A percentile compares a stretch with the other conserved stretches of the same genome.
Conservation (phyloP, 768 basidiomycete species). For the Mycena metata region DNA sequence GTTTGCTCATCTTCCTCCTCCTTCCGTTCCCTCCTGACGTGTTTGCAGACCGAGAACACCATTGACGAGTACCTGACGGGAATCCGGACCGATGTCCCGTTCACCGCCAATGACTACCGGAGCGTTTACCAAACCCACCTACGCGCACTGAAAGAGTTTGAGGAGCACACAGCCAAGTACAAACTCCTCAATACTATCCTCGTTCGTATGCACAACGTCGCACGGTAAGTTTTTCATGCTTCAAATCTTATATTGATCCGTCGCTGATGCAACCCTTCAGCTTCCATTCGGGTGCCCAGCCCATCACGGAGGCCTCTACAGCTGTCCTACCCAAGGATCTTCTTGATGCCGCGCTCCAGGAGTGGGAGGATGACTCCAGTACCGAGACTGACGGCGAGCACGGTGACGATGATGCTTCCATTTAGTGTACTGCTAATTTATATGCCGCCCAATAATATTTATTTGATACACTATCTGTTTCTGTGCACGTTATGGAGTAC, state of each 20-base stretch:
- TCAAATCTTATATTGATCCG: not conserved
- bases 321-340: not conserved
- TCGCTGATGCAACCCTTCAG: not conserved
- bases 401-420: not conserved
- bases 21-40: not conserved
- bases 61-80: slow-evolving; percentile 36
- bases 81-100: slow-evolving; percentile 28
- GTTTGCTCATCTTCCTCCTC: no score
- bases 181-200: not conserved
- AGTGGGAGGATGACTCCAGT: slow-evolving; percentile 5
- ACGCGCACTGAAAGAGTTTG: not conserved
- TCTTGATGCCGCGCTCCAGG: not conserved
- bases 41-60: slow-evolving; percentile 24
- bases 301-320: not conserved
- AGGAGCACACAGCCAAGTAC: not conserved
- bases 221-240: slow-evolving; percentile 1
- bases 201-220: not conserved
- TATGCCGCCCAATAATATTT: no score
- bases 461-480: no score
- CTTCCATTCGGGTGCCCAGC: slow-evolving; percentile 19
- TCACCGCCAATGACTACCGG: slow-evolving; percentile 32
- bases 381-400: slow-evolving; percentile 16
- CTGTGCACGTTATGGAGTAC: no score
- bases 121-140: slow-evolving; percentile 20
- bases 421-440: no score